These are phyloP conservation scores for Vitis amurensis DNA, from an alignment of 164 flowering plant species.

Conservation along the genomic window DNA sequence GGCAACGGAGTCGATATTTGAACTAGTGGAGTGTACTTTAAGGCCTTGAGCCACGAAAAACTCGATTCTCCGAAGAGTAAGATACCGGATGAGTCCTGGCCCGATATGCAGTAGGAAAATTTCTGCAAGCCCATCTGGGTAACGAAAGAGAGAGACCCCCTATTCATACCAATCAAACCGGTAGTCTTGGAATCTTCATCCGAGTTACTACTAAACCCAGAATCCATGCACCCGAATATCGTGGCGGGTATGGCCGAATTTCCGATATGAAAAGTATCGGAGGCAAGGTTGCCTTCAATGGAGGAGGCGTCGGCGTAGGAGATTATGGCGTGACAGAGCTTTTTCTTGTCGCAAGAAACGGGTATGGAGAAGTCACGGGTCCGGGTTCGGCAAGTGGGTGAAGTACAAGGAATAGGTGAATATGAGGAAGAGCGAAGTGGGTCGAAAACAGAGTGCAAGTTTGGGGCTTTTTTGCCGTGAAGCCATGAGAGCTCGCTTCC, in stretches of 20 bases:
- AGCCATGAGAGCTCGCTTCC: constrained; percentile 93
- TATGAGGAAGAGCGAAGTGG: constrained; percentile 58
- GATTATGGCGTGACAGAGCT: constrained; percentile 64
- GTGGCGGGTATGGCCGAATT: constrained; percentile 25
- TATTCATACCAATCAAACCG: constrained; percentile 63
- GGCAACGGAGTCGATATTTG: constrained; percentile 47
- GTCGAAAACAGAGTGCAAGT: constrained; percentile 34
- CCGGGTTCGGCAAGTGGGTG: constrained; percentile 52
- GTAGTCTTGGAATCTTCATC: constrained; percentile 46
- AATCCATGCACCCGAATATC: constrained; percentile 61
- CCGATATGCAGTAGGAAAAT: constrained; percentile 69
- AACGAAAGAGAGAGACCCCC: constrained; percentile 60
- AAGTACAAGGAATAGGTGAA: constrained; percentile 51
- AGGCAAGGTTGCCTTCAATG: constrained; percentile 68
- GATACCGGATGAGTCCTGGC: constrained; percentile 48
- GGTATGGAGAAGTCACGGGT: constrained; percentile 63
- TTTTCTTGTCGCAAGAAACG: constrained; percentile 59
- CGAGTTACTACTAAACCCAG: constrained; percentile 30
- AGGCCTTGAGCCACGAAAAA: constrained; percentile 31
- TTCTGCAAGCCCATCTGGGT: constrained; percentile 46
- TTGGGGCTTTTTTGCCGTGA: constrained; percentile 48
- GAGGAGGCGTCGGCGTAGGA: constrained; percentile 79
- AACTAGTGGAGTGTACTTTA: constrained; percentile 56
- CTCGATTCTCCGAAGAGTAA: constrained; percentile 47
- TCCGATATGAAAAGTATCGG: constrained; percentile 57